Percentiles rank a stretch among this genome's conserved stretches.
phyloP scores from a whole-genome alignment of 179 eudicot genomes.

The Patellifolia procumbens region DNA sequence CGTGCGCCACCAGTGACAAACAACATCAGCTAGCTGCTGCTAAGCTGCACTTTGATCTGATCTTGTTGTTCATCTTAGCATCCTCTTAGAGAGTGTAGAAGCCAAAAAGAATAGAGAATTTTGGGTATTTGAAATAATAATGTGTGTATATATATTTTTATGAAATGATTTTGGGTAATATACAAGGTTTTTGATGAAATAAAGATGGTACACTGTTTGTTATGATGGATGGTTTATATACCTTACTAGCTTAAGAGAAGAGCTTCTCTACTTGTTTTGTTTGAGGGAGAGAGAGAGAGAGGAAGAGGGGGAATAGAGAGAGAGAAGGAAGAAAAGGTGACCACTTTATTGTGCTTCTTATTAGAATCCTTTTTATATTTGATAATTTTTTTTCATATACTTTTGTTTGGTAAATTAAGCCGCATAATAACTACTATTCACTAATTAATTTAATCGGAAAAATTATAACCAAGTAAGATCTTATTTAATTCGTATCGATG shows the following conservation, averaged over 20 bases:
- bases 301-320: slow-evolving; percentile 1
- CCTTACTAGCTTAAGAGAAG: slow-evolving; percentile 42
- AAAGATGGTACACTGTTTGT: slow-evolving; percentile 27
- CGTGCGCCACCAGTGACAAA: neutral
- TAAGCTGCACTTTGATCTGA: neutral
- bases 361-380: slow-evolving; percentile 30
- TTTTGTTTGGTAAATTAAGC: too few species aligned
- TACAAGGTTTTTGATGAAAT: neutral
- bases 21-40: neutral
- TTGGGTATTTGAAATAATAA: neutral
- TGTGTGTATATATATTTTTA: neutral
- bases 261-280: neutral
- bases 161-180: slow-evolving; percentile 16
- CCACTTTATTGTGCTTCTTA: slow-evolving; percentile 30
- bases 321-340: slow-evolving; percentile 14
- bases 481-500: too few species aligned
- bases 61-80: neutral
- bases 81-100: neutral
- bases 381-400: slow-evolving; percentile 18
- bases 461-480: too few species aligned
- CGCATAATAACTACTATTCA: too few species aligned
- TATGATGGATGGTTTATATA: slow-evolving; percentile 48
- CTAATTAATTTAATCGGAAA: too few species aligned
- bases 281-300: neutral
- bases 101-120: neutral